Conservation (phyloP, 139 green algal species). For the Chlamydomonas asymmetrica region DNA sequence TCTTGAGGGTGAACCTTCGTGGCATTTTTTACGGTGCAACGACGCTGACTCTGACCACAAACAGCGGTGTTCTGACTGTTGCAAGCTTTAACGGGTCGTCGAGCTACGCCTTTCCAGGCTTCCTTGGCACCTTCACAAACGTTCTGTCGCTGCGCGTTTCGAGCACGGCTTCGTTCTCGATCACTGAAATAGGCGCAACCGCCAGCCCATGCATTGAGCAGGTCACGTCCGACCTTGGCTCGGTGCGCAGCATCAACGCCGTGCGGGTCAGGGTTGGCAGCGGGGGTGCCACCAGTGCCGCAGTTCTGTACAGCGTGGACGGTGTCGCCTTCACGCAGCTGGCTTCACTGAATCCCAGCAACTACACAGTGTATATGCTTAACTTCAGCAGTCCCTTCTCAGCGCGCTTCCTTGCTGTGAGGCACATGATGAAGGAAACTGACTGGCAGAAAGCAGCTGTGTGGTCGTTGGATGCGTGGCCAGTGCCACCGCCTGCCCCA, state of each 20-base stretch:
- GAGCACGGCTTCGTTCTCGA: neutral
- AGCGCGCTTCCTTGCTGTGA: constrained; percentile 8
- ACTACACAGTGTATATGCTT: neutral
- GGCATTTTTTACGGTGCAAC: constrained; percentile 1
- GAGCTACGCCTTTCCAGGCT: too few species aligned
- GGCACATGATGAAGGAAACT: neutral
- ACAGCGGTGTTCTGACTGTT: neutral
- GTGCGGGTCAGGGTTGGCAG: neutral
- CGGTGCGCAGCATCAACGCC: neutral
- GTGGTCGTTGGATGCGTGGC: constrained; percentile 16
- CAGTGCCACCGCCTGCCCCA: neutral
- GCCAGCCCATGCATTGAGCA: too few species aligned
- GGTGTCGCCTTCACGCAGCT: neutral
- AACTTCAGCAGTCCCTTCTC: neutral
- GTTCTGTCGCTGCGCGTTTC: neutral
- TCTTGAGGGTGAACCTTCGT: neutral
- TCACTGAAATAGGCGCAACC: too few species aligned
- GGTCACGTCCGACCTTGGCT: too few species aligned
- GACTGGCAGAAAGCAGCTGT: constrained; percentile 13
- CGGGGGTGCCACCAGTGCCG: neutral
- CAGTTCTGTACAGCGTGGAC: neutral
- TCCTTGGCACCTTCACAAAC: neutral
- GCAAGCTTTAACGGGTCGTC: too few species aligned
- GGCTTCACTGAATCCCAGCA: neutral
- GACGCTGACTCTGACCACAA: neutral